Base-by-base conservation (phyloP, 1,139 yeast species). In the Debaryomyces singareniensis region DNA sequence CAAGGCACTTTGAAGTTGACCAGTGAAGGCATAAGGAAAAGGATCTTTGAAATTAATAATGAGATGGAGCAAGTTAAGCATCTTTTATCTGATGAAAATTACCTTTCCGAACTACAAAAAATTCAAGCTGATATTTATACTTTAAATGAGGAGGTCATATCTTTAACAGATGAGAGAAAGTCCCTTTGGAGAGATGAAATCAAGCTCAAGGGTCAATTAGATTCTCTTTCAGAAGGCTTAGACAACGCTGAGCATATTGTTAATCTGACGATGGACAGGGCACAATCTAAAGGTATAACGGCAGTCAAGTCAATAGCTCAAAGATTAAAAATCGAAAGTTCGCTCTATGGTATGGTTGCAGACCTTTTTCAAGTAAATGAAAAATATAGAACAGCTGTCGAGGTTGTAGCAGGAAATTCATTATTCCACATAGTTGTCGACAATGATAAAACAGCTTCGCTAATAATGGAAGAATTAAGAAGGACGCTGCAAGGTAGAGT, bases 391-490 rank as follows among this genome's bases (percentile, higher is more conserved):
- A 71, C 79, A 2, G 94, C 96, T 1, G 82, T 83, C 1, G 96
- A 89, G 49, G 91, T 83, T 4, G 73, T 86, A 27, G 96, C 95
- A 10, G 97, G 97, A 2, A 78, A 75, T 37, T 72, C 95, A 3
- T 59, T 91, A 29, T 89, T 87, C 48, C 87, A 91, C 51, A 75
- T 89, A 24, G 93, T 91, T 11, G 97, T 91, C 11, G 96, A 87
- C 47, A 78, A 71, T 27, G 96, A 89, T 43, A 78, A 72, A 28
- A 85, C 96, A 1, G 97, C 97, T 0, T 68, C 86, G 4, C 49
- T 71, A 10, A 54, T 91, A 3, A 81, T 91, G 80, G 79, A 80
- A 28, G 93, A 85, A 47, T 61, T 91, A 35, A 67, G 68, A n/a
- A 66, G 83, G 32, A 75, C 72, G 34, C 77, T 74, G 38, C 68